Conservation (phyloP, 805 yeast genomes). For the Cyberlindnera mississippiensis region DNA sequence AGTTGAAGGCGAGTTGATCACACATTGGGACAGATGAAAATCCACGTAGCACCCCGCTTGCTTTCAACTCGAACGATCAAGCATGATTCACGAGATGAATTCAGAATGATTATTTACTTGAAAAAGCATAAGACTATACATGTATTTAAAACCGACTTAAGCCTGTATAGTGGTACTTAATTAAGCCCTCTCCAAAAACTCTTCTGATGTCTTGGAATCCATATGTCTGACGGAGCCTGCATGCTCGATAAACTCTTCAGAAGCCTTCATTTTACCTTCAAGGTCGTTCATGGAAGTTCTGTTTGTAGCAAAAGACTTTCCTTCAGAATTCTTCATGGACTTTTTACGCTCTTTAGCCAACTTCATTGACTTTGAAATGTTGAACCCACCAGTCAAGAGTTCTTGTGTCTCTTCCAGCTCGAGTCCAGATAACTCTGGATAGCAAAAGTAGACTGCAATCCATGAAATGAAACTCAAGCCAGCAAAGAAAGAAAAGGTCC, state of each 20-base stretch:
- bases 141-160: too few relatives aligned
- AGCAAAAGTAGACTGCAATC: constrained; percentile 71
- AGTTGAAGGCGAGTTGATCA: too few relatives aligned
- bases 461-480: constrained; percentile 69
- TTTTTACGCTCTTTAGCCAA: constrained; percentile 44
- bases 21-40: too few relatives aligned
- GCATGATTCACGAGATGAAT: too few relatives aligned
- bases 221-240: background rate
- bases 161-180: too few relatives aligned
- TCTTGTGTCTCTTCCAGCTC: constrained; percentile 88
- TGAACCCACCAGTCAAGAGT: constrained; percentile 78
- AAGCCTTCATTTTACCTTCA: background rate
- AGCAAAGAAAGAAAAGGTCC: constrained; percentile 89
- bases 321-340: background rate
- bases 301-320: background rate
- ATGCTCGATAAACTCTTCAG: background rate
- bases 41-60: too few relatives aligned
- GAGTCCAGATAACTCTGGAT: constrained; percentile 88
- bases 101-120: too few relatives aligned
- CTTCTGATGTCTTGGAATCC: background rate
- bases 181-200: background rate
- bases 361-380: constrained; percentile 58
- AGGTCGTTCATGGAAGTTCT: background rate
- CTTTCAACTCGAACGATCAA: too few relatives aligned
- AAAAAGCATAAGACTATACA: too few relatives aligned